Base-by-base conservation (phyloP, 139 green algal genomes). In the Coelastrella sp. region DNA sequence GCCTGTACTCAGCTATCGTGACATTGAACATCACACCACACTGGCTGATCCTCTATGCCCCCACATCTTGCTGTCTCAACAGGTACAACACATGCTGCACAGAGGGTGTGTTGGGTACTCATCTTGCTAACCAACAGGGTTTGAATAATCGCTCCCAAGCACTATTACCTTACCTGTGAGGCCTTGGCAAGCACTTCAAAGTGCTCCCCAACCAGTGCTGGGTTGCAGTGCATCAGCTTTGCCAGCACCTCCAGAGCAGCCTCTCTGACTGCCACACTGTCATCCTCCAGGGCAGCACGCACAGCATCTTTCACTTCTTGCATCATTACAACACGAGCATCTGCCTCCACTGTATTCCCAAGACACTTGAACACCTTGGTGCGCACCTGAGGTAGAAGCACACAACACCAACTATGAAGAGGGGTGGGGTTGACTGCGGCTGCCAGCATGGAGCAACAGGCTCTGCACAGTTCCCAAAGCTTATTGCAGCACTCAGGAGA, bases 231-330 rank as follows among this genome's bases (percentile, higher is more conserved):
- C 11, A 96, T 94, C 84, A 96, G 88, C 30, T 89, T 87, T 0
- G 94, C 96, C 68, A 98, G 86, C 67, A 98, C 86, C 30, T 95
- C 94, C 30, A 98, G 85, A 7, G 94, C 93, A 35, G 96, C 96
- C 76, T 98, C 94, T 1, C 96, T 89, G 45, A 98, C 96, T 8
- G 86, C 91, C 17, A 96, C 90, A n/a, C 92, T 88, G 50, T 98
- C 94, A 87, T 98, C 96, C 69, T 88, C 64, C 45, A 96, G 87
- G 11, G 93, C 84, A 13, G 51, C 60, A 9, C 91, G 89, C 63
- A 83, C 53, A 38, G 74, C 59, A 57, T 53, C 51, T 53, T 94
- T 90, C 27, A 98, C 90, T 0, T 90, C 83, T 2, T 81, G 23
- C 64, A 90, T 32, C 3, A 62, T 64, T 35, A 98, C 88, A 51